phyloP scores from a whole-genome alignment of 1,139 yeast genomes.

The Candida sanyaensis region DNA sequence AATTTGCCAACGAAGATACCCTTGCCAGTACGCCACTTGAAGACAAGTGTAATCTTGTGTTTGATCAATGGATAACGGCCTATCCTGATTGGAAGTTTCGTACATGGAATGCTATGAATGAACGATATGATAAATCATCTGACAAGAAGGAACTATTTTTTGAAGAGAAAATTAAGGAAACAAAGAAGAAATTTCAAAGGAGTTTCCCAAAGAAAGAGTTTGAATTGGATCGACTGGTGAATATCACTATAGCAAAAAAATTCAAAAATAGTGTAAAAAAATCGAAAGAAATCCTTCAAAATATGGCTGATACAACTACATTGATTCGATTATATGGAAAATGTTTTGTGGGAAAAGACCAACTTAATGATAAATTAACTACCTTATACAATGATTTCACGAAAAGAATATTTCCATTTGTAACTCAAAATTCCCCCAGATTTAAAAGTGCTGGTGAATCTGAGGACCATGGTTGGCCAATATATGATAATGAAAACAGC shows the following conservation, averaged over 20 bases:
- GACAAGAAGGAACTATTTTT: conserved; percentile 17
- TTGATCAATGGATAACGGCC: conserved; percentile 20
- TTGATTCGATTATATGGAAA: conserved; percentile 36
- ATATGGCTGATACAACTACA: conserved; percentile 41
- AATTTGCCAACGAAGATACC: conserved; percentile 14
- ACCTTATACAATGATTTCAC: conserved; percentile 21
- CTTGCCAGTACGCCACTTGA: conserved; percentile 18
- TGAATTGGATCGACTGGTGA: conserved; percentile 16
- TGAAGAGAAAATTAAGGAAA: conserved; percentile 5
- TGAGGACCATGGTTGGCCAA: conserved; percentile 13
- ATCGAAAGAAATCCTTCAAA: conserved; percentile 23
- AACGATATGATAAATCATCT: conserved; percentile 31
- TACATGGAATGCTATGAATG: conserved; percentile 13
- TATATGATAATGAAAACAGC: conserved; percentile 10
- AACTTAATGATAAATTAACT: conserved; percentile 8
- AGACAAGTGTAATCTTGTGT: conserved; percentile 32
- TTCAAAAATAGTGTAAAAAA: conserved; percentile 19
- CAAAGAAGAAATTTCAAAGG: conserved; percentile 10
- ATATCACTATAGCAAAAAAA: conserved; percentile 18
- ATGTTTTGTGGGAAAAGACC: conserved; percentile 29
- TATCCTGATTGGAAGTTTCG: conserved; percentile 30
- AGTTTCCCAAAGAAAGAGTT: conserved; percentile 9
- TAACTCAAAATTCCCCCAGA: conserved; percentile 25
- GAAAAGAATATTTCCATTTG: conserved; percentile 31
- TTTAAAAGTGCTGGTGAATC: conserved; percentile 17